Base-by-base conservation (phyloP, 306 rosid species). In the Fragaria ananassa region DNA sequence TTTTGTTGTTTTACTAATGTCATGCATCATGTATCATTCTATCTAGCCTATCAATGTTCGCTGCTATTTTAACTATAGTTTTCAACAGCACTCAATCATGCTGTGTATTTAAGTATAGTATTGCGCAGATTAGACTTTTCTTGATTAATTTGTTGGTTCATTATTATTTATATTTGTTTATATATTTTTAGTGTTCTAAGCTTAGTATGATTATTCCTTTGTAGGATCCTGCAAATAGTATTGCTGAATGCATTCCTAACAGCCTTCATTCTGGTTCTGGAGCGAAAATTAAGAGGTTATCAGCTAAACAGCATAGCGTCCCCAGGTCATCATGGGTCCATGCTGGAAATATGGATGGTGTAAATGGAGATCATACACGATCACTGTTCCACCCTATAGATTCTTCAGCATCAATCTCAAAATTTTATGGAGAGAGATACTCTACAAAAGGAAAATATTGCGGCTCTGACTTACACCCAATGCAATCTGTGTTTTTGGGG, bases 401-500 rank as follows among this genome's bases (percentile, higher is more conserved):
- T 85, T 92, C 96, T 23, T 87, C 96, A 64, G 74, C 77, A n/a
- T 79, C 89, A 77, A 58, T 86, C 71, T 79, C 86, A 49, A 89
- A 85, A 58, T 68, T 78, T 62, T 69, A 72, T 34, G 79, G 25
- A 31, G 76, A 76, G 76, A 86, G 74, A 67, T 82, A 81, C 77
- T 68, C 29, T 51, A 80, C 77, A 37, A 80, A 82, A 47, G 88
- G 54, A 64, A 83, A 83, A 25, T 60, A 71, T 71, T 77, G 49
- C 68, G 68, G 65, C 70, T 72, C 64, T 68, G 83, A 75, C 74
- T 84, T 81, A 68, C 99, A 95, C 75, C 92, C 93, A 23, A 90
- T 92, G 87, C 97, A 92, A 71, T 95, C 99, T 78, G 85, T 92
- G 82, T 95, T 89, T 84, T 80, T 95, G 91, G 99, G 99, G 72